Evolutionary conservation across 805 yeast species (phyloP), one percentile per base, ranked within the genome.

Genomic region (Peterozyma toletana): DNA sequence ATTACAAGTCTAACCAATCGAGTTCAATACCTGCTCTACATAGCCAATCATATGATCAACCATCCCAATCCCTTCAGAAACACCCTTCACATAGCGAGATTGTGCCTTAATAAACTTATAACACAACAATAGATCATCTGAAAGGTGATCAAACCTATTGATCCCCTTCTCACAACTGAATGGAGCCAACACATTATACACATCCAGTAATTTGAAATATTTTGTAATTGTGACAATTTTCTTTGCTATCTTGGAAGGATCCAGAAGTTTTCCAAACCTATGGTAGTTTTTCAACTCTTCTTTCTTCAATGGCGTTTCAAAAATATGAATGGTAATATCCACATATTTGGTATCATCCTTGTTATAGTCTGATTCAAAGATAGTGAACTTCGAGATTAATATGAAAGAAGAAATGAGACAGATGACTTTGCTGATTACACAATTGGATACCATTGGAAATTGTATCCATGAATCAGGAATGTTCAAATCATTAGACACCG

Each of bases 391-490:
- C 21, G 16, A 14, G n/a, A 38, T 27, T n/a, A 44, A 37, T 10
- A 40, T 40, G 17, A 44, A 13, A 5, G 46, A 44, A 40, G 40
- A 43, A 16, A 44, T 33, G 11, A 44, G 33, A 10, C 16, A 30
- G 10, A 44, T 33, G 15, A 18, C 37, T 16, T 40, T 30, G 10
- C 38, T 18, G 9, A 44, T 38, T 2, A 40, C 35, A 5, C 14
- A 11, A 11, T 35, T 13, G 5, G 41, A 7, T 6, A 33, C 10
- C 29, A 40, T 27, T 10, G 46, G 46, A 17, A 30, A 44, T 40
- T 37, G 46, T 3, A 39, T 11, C 46, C 46, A 44, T 15, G 40
- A n/a, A 30, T 44, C 46, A 11, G 46, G 46, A 15, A 37, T 33
- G 17, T 44, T 43, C n/a, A 30, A 27, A 35, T 38, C 48, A 9